These are phyloP conservation scores for Chiua sp. DNA, from an alignment of 1,284 basidiomycete genomes.

Conservation along the genomic window DNA sequence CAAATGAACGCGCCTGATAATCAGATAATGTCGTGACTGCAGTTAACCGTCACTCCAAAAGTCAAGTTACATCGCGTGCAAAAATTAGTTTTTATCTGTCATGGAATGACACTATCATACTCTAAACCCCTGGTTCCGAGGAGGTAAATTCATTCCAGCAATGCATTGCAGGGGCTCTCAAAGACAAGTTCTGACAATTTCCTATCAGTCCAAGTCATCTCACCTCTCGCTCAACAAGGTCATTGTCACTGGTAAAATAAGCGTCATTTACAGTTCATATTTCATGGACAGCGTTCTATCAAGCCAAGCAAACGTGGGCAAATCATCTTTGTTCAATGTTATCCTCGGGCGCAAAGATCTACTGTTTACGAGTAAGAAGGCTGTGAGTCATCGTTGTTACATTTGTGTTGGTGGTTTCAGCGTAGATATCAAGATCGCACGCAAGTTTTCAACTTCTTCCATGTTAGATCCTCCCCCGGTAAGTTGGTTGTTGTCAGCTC, in stretches of 20 bases:
- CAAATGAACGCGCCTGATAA: no score
- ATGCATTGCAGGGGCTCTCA: constrained; percentile 51
- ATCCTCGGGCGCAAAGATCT: constrained; percentile 62
- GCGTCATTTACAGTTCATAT: not conserved
- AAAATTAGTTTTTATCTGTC: not conserved
- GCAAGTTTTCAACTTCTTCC: constrained; percentile 70
- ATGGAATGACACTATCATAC: constrained; percentile 30
- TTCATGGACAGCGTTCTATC: not conserved
- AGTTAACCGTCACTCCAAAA: not conserved
- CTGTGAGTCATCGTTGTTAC: constrained; percentile 49
- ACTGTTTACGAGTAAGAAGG: constrained; percentile 67
- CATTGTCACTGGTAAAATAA: constrained; percentile 53
- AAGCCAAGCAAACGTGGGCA: constrained; percentile 73
- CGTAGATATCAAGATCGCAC: constrained; percentile 62
- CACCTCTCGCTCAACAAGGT: constrained; percentile 41
- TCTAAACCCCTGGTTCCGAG: constrained; percentile 44
- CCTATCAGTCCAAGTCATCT: not conserved
- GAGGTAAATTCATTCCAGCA: constrained; percentile 47
- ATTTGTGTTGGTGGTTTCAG: not conserved
- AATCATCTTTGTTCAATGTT: constrained; percentile 74
- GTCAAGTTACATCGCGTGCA: not conserved
- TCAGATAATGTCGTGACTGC: constrained; percentile 25
- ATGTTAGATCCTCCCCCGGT: constrained; percentile 59
- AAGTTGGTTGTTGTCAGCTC: constrained; percentile 75
- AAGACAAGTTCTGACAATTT: constrained; percentile 45